These are phyloP conservation scores for Cinnamomum chago DNA, from an alignment of 164 flowering plant species.

Conservation along the genomic window DNA sequence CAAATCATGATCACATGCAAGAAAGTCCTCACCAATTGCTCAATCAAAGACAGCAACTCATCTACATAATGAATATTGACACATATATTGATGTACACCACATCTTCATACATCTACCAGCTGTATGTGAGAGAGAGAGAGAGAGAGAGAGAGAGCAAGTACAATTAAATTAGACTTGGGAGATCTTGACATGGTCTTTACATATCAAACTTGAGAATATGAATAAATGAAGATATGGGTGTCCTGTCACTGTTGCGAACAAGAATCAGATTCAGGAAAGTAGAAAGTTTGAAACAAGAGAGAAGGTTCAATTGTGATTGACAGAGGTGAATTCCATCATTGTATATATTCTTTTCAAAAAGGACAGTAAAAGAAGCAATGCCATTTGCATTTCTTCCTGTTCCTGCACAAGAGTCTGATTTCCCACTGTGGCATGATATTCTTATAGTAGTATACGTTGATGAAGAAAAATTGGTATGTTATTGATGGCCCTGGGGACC, in stretches of 20 bases:
- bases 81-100: not conserved
- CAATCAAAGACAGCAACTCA: not conserved
- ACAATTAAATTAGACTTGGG: not conserved
- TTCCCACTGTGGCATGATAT: not conserved
- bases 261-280: constrained; percentile 17
- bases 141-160: not conserved
- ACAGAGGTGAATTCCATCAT: constrained; percentile 16
- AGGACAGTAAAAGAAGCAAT: constrained; percentile 1
- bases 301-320: constrained; percentile 5
- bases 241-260: not conserved
- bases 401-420: constrained; percentile 3
- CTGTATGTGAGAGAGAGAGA: too few relatives aligned
- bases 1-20: not conserved
- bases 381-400: constrained; percentile 6
- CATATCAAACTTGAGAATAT: not conserved
- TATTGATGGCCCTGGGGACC: constrained; percentile 15
- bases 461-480: constrained; percentile 1
- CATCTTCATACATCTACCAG: not conserved
- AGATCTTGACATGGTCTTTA: not conserved
- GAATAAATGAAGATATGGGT: not conserved
- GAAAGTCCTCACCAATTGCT: not conserved
- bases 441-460: constrained; percentile 7
- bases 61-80: not conserved
- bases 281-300: not conserved
- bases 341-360: not conserved